Evolutionary conservation across 441 rosid genomes (phyloP).

Genomic region (Euphorbia corollata): DNA sequence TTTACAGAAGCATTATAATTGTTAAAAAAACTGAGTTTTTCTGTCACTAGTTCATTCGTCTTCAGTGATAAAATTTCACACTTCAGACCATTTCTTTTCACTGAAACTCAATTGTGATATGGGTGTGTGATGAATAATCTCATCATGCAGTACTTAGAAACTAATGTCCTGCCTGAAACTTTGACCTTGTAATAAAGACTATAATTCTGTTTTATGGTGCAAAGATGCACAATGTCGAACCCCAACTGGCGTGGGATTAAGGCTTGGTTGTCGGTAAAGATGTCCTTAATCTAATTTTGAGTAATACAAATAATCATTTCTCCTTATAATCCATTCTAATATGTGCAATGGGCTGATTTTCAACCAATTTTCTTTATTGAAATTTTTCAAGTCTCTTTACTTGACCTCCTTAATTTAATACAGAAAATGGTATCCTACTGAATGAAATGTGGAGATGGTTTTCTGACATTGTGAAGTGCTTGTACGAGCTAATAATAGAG

Average conservation of each 20-base stretch:
- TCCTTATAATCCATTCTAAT: not conserved
- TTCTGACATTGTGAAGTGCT: not conserved
- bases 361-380: not conserved
- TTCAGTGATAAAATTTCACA: not conserved
- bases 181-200: not conserved
- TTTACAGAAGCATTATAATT: not conserved
- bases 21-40: not conserved
- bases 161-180: not conserved
- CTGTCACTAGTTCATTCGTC: not conserved
- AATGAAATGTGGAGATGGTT: not conserved
- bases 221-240: not conserved
- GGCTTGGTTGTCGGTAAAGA: not conserved
- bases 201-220: not conserved
- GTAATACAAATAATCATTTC: not conserved
- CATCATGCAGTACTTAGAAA: conserved; percentile 3
- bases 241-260: too few relatives aligned
- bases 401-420: not conserved
- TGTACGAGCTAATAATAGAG: not conserved
- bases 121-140: not conserved
- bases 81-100: not conserved
- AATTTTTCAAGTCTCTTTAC: not conserved
- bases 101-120: not conserved
- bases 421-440: not conserved
- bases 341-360: not conserved
- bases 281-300: not conserved